phyloP scores from a whole-genome alignment of 2,329 filamentous ascomycete genomes.

The Graphilbum ipis-grandicollis region DNA sequence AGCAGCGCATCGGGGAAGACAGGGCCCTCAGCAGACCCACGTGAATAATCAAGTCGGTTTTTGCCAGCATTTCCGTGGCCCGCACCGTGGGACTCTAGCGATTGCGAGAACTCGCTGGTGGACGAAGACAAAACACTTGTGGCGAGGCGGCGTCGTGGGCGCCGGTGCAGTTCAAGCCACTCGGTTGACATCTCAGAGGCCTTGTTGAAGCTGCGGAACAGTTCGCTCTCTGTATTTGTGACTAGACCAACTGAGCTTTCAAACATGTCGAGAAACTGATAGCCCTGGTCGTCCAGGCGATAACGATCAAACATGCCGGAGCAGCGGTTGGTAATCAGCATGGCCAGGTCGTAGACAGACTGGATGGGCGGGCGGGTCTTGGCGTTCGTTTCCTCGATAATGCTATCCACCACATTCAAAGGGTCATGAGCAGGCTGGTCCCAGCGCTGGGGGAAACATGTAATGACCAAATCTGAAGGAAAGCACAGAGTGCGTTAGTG shows the following conservation, averaged over 20 bases:
- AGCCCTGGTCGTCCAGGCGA: slow-evolving; percentile 37
- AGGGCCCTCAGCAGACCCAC: neutral
- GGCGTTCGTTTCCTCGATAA: slow-evolving; percentile 48
- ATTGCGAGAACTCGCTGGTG: too few relatives aligned
- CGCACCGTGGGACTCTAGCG: too few relatives aligned
- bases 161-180: slow-evolving; percentile 29
- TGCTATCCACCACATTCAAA: slow-evolving; percentile 42
- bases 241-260: slow-evolving; percentile 40
- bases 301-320: slow-evolving; percentile 43
- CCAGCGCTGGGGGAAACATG: slow-evolving; percentile 40
- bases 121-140: neutral
- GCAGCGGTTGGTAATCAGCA: slow-evolving; percentile 42
- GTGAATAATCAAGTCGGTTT: neutral
- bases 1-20: slow-evolving; percentile 36
- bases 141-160: neutral
- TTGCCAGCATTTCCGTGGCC: too few relatives aligned
- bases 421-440: slow-evolving; percentile 43
- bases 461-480: slow-evolving; percentile 34
- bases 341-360: slow-evolving; percentile 44
- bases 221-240: slow-evolving; percentile 35
- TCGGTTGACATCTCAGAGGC: slow-evolving; percentile 38
- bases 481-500: neutral
- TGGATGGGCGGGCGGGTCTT: slow-evolving; percentile 41
- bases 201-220: slow-evolving; percentile 40
- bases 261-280: slow-evolving; percentile 52